Conservation (phyloP, 148 eudicot species). For the Mesembryanthemum crystallinum region DNA sequence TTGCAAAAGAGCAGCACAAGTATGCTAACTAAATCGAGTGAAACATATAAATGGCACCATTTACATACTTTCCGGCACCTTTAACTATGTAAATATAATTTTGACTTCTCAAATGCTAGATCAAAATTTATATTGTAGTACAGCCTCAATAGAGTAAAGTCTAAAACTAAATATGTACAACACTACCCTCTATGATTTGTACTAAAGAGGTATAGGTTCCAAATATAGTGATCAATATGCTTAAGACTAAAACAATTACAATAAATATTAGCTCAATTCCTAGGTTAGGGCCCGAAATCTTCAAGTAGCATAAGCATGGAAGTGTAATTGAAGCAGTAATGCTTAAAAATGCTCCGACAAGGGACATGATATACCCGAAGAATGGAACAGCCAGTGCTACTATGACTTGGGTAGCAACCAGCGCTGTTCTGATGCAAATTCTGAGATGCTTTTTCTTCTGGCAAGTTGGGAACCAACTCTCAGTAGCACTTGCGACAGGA, state of each 20-base stretch:
- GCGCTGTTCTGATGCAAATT: constrained; percentile 27
- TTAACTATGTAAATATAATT: too few relatives aligned
- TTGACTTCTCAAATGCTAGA: background rate
- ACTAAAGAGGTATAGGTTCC: constrained; percentile 39
- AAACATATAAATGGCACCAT: too few relatives aligned
- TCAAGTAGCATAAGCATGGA: constrained; percentile 43
- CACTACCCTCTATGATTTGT: constrained; percentile 26
- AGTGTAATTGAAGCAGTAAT: constrained; percentile 32
- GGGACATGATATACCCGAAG: constrained; percentile 44
- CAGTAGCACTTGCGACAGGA: constrained; percentile 33
- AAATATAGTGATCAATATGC: constrained; percentile 27
- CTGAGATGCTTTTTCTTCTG: constrained; percentile 11
- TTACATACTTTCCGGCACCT: too few relatives aligned
- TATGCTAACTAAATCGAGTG: too few relatives aligned
- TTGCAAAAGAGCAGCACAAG: too few relatives aligned
- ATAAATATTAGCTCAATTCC: constrained; percentile 27
- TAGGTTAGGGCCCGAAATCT: constrained; percentile 26
- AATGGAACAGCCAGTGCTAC: constrained; percentile 45
- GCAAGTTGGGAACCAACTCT: constrained; percentile 19
- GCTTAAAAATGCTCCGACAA: constrained; percentile 44
- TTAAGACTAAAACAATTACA: constrained; percentile 18
- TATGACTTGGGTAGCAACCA: constrained; percentile 34
- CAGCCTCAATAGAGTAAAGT: background rate
- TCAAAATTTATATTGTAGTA: background rate
- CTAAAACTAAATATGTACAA: background rate